These are phyloP conservation scores for Candida argentea DNA, from an alignment of 805 yeast species.

Conservation along the genomic window DNA sequence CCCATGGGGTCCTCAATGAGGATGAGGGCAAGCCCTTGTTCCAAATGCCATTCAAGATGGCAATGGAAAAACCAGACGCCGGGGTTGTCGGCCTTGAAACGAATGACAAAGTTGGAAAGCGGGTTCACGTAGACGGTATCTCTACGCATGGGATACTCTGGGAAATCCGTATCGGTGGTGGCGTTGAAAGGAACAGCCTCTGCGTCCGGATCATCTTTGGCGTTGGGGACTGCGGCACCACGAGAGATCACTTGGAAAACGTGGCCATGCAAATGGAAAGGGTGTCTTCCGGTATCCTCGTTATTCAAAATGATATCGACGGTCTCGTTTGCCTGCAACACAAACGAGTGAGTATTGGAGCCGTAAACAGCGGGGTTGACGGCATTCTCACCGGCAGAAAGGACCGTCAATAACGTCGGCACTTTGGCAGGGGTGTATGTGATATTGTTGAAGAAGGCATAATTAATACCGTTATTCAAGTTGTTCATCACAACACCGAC, in stretches of 20 bases:
- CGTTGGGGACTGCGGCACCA: constrained; percentile 51
- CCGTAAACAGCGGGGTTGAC: constrained; percentile 57
- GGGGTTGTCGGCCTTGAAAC: constrained; percentile 90
- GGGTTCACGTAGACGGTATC: constrained; percentile 75
- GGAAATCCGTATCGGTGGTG: constrained; percentile 34
- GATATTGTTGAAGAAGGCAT: constrained; percentile 92
- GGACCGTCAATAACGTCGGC: constrained; percentile 73
- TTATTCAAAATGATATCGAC: constrained; percentile 81
- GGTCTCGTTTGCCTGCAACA: constrained; percentile 55
- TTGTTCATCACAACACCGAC: constrained; percentile 77
- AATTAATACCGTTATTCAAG: constrained; percentile 78
- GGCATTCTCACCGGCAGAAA: constrained; percentile 57
- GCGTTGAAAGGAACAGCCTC: constrained; percentile 51
- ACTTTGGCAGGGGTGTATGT: constrained; percentile 75
- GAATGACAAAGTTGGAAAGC: constrained; percentile 73
- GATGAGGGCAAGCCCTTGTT: constrained; percentile 80
- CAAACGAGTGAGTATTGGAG: constrained; percentile 64
- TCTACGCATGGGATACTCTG: constrained; percentile 74
- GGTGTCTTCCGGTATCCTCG: constrained; percentile 86
- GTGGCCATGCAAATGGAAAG: constrained; percentile 96
- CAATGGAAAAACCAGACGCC: constrained; percentile 99
- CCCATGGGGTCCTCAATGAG: constrained; percentile 77
- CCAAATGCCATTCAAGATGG: constrained; percentile 97
- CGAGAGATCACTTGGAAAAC: constrained; percentile 75
- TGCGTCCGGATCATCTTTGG: constrained; percentile 41